Evolutionary conservation across 305 asterid genomes (phyloP), one percentile per base, ranked within the genome.

Genomic region (Petunia hybrid): DNA sequence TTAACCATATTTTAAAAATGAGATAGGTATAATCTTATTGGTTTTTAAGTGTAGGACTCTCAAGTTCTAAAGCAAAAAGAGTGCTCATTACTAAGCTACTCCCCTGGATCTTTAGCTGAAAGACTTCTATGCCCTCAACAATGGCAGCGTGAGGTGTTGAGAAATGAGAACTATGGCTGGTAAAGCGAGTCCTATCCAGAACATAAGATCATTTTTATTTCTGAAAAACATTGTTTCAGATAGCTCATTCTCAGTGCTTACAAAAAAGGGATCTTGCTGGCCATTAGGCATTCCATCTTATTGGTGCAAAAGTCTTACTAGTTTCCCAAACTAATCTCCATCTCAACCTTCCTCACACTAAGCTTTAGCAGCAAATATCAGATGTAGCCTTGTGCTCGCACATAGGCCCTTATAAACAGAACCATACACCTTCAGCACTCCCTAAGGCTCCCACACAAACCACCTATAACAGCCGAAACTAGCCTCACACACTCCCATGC

Each of bases 121-220:
- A 48, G 77, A 71, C 61, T 46, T 71, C 12, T 71, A 71, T 8
- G 62, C 45, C 36, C 61, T 70, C 42, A 31, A 22, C 31, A 46
- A 70, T 73, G 62, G 62, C 78, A 51, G 62, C 14, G 45, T 73
- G 53, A 73, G 46, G 46, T 51, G 42, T 73, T 48, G 63, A 73
- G 62, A 31, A 22, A 22, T 22, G 31, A 22, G 31, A 22, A 46
- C 31, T 48, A 71, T 46, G 77, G 61, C 77, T 71, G 61, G 77
- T 71, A 60, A 46, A 48, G 61, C 36, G 77, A 71, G 61, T 71
- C 77, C 12, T 48, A 71, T 48, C 31, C 51, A 48, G 43, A 71
- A 71, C 60, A 71, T 48, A 31, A 71, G 31, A 35, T 51, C 38
- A 31, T 48, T 48, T 46, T 35, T 71, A 35, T 35, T 35, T 71